A percentile compares a stretch with the other conserved stretches of the same genome.
Evolutionary conservation across 2,329 filamentous ascomycete species (phyloP).

Genomic region (Sporothrix brunneoviolacea): DNA sequence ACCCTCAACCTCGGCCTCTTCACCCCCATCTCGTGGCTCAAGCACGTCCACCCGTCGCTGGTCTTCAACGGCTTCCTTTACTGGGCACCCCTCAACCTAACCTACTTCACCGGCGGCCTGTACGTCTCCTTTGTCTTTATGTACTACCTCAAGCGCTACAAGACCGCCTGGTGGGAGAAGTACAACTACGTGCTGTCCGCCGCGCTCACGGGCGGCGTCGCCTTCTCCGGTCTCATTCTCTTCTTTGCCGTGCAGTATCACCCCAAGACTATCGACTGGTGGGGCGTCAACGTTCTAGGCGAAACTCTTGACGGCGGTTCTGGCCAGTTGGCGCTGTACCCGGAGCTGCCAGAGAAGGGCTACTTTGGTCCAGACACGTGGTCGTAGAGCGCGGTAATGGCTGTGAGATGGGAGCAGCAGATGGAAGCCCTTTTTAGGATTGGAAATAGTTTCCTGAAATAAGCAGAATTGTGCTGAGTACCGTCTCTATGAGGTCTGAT

Average conservation of each 20-base stretch:
- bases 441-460: no score
- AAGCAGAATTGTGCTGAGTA: no score
- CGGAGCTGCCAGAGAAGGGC: no score
- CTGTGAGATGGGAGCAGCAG: no score
- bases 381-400: no score
- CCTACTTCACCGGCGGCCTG: slow-evolving; percentile 38
- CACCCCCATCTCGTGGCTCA: slow-evolving; percentile 26
- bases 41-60: slow-evolving; percentile 35
- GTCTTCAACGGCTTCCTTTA: slow-evolving; percentile 29
- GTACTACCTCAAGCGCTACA: slow-evolving; percentile 32
- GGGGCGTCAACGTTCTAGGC: no score
- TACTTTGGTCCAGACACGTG: no score
- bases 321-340: no score
- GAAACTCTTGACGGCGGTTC: no score
- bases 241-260: slow-evolving; percentile 46
- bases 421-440: no score
- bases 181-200: slow-evolving; percentile 44
- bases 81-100: slow-evolving; percentile 35
- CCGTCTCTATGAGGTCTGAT: no score
- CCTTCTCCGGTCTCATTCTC: slow-evolving; percentile 45
- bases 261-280: slow-evolving; percentile 38
- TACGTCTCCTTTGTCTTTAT: slow-evolving; percentile 35
- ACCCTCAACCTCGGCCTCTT: no score
- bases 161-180: slow-evolving; percentile 22
- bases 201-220: slow-evolving; percentile 43